phyloP scores from a whole-genome alignment of 352 stramenopile species.

The Pythium apleroticum region DNA sequence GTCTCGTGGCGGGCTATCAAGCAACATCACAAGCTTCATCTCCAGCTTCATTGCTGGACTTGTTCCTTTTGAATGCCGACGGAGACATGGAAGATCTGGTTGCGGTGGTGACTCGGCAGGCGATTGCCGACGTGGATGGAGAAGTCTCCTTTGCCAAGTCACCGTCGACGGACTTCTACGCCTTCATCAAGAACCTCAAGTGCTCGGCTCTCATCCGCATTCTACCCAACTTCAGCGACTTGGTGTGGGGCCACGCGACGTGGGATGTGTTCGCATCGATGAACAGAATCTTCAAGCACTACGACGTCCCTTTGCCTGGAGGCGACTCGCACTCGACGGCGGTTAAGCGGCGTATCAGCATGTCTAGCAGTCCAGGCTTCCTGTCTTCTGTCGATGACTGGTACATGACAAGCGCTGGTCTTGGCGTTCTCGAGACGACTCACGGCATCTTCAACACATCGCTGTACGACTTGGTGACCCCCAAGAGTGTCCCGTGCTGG shows the following conservation, averaged over 20 bases:
- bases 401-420: conserved; percentile 61
- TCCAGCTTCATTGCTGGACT: conserved; percentile 35
- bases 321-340: conserved; percentile 7
- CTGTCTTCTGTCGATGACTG: conserved; percentile 81
- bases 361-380: conserved; percentile 77
- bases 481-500: conserved; percentile 65
- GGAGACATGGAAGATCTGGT: conserved; percentile 61
- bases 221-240: conserved; percentile 48
- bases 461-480: conserved; percentile 50
- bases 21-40: conserved; percentile 22
- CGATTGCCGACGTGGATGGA: not conserved
- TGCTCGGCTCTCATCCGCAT: conserved; percentile 78
- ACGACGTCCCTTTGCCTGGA: conserved; percentile 55
- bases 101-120: conserved; percentile 27
- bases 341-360: conserved; percentile 46
- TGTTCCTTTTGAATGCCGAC: conserved; percentile 58
- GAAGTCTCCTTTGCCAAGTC: conserved; percentile 1
- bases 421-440: conserved; percentile 70
- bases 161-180: conserved; percentile 35
- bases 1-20: conserved; percentile 46
- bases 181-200: conserved; percentile 55
- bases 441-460: conserved; percentile 58
- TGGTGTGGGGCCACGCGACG: conserved; percentile 69
- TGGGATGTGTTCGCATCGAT: conserved; percentile 76
- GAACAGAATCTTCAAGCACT: conserved; percentile 82